A percentile compares a stretch with the other conserved stretches of the same genome.
These are phyloP conservation scores for Pseudozyma flocculosa DNA, from an alignment of 1,284 basidiomycete species.

Conservation along the genomic window DNA sequence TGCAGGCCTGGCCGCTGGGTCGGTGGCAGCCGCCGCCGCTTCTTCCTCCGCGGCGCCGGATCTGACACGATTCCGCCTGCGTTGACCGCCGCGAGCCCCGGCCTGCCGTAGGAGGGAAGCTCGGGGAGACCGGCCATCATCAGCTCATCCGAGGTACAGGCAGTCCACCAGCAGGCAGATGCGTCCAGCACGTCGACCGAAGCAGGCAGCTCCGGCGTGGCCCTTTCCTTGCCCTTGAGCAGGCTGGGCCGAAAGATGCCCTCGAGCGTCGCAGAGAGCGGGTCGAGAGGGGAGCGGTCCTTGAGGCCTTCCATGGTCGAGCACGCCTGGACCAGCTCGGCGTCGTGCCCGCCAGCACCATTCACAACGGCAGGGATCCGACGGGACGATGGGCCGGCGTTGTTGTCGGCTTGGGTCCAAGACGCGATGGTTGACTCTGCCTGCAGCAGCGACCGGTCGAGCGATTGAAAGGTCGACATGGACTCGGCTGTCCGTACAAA, in stretches of 20 bases:
- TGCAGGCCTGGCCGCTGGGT: slow-evolving; percentile 33
- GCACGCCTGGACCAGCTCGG: background rate
- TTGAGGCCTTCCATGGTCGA: slow-evolving; percentile 24
- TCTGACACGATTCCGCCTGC: background rate
- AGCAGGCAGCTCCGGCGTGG: slow-evolving; percentile 11
- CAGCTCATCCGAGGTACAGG: slow-evolving; percentile 33
- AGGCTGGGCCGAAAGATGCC: slow-evolving; percentile 8
- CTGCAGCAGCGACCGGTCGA: slow-evolving; percentile 14
- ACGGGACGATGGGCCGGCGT: slow-evolving; percentile 18
- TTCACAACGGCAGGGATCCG: slow-evolving; percentile 11
- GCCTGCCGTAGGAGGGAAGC: slow-evolving; percentile 13
- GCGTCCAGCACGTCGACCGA: slow-evolving; percentile 4
- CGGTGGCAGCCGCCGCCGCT: slow-evolving; percentile 26
- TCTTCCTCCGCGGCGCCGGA: slow-evolving; percentile 4
- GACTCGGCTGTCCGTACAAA: slow-evolving; percentile 74
- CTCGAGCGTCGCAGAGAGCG: slow-evolving; percentile 11
- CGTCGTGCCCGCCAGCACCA: background rate
- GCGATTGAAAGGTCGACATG: slow-evolving; percentile 63
- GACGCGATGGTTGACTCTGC: too few relatives aligned
- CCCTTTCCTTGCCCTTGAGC: slow-evolving; percentile 30
- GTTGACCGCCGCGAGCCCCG: background rate
- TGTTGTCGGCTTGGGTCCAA: too few relatives aligned
- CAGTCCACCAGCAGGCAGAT: slow-evolving; percentile 41
- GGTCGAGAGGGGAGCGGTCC: slow-evolving; percentile 10
- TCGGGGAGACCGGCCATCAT: slow-evolving; percentile 32